Evolutionary conservation across 73 alveolate genomes (phyloP).

Genomic region (Halteria grandinella): DNA sequence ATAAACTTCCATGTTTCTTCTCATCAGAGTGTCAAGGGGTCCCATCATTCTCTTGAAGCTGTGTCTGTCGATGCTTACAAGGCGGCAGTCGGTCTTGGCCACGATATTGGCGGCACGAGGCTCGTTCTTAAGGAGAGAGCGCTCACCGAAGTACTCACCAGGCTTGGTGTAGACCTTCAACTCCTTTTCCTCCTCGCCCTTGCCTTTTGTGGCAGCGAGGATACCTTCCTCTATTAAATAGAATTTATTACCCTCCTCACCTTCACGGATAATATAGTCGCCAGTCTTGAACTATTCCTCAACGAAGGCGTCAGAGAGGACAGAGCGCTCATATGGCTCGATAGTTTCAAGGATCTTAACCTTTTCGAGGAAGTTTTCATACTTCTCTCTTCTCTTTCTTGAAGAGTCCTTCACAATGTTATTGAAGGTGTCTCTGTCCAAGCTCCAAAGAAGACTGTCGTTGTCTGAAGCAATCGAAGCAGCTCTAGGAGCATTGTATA

Average conservation of each 20-base stretch:
- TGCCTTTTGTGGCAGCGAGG: slow-evolving; percentile 87
- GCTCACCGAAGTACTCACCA: slow-evolving; percentile 83
- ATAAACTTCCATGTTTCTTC: slow-evolving; percentile 46
- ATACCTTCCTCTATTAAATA: slow-evolving; percentile 92
- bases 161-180: slow-evolving; percentile 70
- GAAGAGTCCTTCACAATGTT: slow-evolving; percentile 92
- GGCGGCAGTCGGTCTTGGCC: slow-evolving; percentile 61
- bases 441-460: slow-evolving; percentile 68
- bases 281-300: slow-evolving; percentile 67
- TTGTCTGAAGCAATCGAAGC: slow-evolving; percentile 84
- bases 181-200: slow-evolving; percentile 59
- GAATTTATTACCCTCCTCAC: slow-evolving; percentile 92
- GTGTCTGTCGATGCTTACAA: slow-evolving; percentile 68
- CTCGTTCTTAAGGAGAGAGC: slow-evolving; percentile 75
- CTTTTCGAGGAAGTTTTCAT: slow-evolving; percentile 78
- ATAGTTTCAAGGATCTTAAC: slow-evolving; percentile 78
- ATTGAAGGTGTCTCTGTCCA: slow-evolving; percentile 93
- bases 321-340: slow-evolving; percentile 89
- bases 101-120: slow-evolving; percentile 78
- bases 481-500: slow-evolving; percentile 95
- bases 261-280: slow-evolving; percentile 81
- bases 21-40: slow-evolving; percentile 60
- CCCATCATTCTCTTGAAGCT: slow-evolving; percentile 78
- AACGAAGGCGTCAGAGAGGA: slow-evolving; percentile 89
- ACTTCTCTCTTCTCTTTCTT: slow-evolving; percentile 88